Evolutionary conservation across 805 yeast species (phyloP).

Genomic region (Suhomyces sp.): DNA sequence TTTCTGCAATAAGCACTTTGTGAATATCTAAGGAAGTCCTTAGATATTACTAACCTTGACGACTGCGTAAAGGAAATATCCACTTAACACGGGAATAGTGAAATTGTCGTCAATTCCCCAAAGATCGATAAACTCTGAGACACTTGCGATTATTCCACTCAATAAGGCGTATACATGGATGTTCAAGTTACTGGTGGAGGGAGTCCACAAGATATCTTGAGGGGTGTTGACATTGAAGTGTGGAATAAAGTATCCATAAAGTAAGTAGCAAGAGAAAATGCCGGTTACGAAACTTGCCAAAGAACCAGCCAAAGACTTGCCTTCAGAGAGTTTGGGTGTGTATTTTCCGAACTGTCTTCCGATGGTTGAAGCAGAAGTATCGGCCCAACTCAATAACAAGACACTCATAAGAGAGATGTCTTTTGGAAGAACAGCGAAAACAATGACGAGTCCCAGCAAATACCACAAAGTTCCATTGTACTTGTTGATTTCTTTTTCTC

Average conservation of each 20-base stretch:
- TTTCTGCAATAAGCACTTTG: not conserved
- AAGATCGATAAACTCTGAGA: constrained; percentile 80
- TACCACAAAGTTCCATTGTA: constrained; percentile 90
- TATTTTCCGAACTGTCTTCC: constrained; percentile 84
- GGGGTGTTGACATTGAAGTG: constrained; percentile 51
- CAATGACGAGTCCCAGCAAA: constrained; percentile 70
- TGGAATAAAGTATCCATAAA: constrained; percentile 77
- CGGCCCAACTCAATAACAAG: constrained; percentile 90
- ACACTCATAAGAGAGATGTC: constrained; percentile 79
- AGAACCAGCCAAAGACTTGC: constrained; percentile 88
- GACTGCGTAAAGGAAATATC: constrained; percentile 55
- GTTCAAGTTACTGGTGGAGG: constrained; percentile 55
- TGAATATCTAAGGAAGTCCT: not conserved
- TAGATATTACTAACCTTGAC: constrained; percentile 25
- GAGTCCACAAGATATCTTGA: constrained; percentile 63
- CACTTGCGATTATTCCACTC: constrained; percentile 79
- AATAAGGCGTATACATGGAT: constrained; percentile 53
- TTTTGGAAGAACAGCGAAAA: constrained; percentile 68
- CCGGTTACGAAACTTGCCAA: constrained; percentile 82
- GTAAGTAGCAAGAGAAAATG: constrained; percentile 54
- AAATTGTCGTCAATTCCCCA: constrained; percentile 85
- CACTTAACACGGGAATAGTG: constrained; percentile 87
- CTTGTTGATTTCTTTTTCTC: constrained; percentile 69
- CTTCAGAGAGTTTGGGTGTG: constrained; percentile 71
- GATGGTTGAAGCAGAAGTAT: constrained; percentile 92